Conservation (phyloP, 106 monocot genomes). For the Narthecium ossifragum region DNA sequence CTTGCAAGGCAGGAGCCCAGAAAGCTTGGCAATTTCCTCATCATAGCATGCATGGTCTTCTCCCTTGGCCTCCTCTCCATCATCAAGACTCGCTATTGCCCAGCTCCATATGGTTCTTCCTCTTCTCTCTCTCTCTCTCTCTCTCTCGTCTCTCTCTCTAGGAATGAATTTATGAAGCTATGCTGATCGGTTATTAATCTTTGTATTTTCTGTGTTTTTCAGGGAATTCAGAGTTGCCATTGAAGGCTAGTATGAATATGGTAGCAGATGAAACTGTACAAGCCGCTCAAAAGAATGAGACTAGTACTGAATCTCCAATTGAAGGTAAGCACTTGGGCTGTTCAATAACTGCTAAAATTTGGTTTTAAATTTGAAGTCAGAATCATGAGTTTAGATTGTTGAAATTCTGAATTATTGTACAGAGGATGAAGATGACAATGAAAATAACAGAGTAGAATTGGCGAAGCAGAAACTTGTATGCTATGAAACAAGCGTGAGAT, state of each 20-base stretch:
- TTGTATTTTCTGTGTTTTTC: background rate
- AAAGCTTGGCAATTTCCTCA: background rate
- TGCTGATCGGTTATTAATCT: no score
- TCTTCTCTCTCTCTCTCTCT: background rate
- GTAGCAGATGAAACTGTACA: background rate
- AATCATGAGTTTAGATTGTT: no score
- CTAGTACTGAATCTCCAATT: no score
- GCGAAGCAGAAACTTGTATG: constrained; percentile 8
- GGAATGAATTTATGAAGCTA: background rate
- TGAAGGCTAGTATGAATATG: background rate
- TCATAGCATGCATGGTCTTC: constrained; percentile 9
- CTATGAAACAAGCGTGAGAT: constrained; percentile 14
- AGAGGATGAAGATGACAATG: constrained; percentile 20
- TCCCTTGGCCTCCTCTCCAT: constrained; percentile 5
- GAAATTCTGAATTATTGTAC: background rate
- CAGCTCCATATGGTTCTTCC: background rate
- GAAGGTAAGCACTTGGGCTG: no score
- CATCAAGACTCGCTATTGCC: constrained; percentile 13
- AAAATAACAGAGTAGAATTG: background rate
- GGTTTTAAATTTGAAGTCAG: no score
- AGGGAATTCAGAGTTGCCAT: background rate
- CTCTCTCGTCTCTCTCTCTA: background rate
- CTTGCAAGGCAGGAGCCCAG: constrained; percentile 10
- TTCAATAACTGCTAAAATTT: no score
- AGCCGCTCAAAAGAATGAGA: no score